Evolutionary conservation across 257 asterid genomes (phyloP).

Genomic region (Pogostemon cablin): DNA sequence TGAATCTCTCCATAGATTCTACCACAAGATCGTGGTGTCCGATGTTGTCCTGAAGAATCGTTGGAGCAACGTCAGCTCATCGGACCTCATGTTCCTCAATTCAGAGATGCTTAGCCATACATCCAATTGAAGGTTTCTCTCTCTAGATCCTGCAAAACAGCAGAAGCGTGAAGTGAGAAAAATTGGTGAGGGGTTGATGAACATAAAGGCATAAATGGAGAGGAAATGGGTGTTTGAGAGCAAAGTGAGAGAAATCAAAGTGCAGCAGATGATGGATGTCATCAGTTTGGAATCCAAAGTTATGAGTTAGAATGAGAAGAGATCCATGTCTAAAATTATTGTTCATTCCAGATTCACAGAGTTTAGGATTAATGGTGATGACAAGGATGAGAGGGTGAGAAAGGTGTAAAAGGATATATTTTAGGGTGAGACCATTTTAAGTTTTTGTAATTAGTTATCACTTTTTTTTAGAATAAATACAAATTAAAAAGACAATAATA

Average conservation of each 20-base stretch:
- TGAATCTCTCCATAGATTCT: conserved; percentile 38
- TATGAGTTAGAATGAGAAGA: conserved; percentile 38
- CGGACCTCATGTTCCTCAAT: conserved; percentile 61
- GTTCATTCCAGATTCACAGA: conserved; percentile 61
- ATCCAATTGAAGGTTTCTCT: conserved; percentile 45
- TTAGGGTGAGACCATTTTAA: no score
- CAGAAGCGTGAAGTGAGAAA: conserved; percentile 7
- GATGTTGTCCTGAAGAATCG: conserved; percentile 52
- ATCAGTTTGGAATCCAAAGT: background rate
- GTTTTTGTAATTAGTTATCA: no score
- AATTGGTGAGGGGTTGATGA: background rate
- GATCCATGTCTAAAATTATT: conserved; percentile 74
- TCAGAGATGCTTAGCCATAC: conserved; percentile 52
- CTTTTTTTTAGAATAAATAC: no score
- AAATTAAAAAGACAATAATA: no score
- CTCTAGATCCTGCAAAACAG: background rate
- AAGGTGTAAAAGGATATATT: conserved; percentile 30
- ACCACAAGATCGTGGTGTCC: conserved; percentile 52
- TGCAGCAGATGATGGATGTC: background rate
- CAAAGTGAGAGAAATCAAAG: conserved; percentile 34
- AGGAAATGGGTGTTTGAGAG: conserved; percentile 41
- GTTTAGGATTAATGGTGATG: conserved; percentile 21
- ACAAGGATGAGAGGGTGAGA: conserved; percentile 55
- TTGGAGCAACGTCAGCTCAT: conserved; percentile 68
- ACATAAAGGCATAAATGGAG: conserved; percentile 38